These are phyloP conservation scores for Yarrowia galli DNA, from an alignment of 1,139 yeast species.

Conservation along the genomic window DNA sequence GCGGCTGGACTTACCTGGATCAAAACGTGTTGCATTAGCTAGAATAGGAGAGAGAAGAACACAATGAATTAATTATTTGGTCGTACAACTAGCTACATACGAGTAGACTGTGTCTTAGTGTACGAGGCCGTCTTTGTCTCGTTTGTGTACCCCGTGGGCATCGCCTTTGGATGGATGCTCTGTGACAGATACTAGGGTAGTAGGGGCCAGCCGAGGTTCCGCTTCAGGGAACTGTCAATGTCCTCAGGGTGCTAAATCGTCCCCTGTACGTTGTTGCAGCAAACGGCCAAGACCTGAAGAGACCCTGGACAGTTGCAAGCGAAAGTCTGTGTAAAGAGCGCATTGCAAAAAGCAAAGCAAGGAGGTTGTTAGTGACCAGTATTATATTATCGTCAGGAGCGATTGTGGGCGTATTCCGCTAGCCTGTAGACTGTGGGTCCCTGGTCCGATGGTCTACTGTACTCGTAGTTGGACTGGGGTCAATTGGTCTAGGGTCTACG, in stretches of 20 bases:
- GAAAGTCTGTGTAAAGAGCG: conserved; percentile 1
- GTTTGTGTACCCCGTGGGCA: not conserved
- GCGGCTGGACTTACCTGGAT: conserved; percentile 96
- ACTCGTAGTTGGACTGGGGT: too few species aligned
- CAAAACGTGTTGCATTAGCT: conserved; percentile 30
- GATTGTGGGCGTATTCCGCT: too few species aligned
- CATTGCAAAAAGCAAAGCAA: not conserved
- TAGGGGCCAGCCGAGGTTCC: not conserved
- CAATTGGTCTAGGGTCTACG: too few species aligned
- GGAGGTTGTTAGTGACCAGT: too few species aligned
- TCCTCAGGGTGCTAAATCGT: not conserved
- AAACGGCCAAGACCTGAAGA: not conserved
- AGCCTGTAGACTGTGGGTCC: not conserved
- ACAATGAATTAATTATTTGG: not conserved
- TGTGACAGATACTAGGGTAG: not conserved
- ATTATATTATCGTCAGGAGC: too few species aligned
- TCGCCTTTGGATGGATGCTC: not conserved
- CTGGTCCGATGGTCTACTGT: not conserved
- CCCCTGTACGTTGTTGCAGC: conserved; percentile 9
- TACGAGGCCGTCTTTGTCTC: not conserved
- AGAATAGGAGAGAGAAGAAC: not conserved
- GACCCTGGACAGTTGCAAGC: not conserved
- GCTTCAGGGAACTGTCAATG: conserved; percentile 8
- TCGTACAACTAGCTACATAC: too few species aligned
- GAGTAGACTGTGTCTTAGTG: too few species aligned